Percentiles rank a stretch among this genome's conserved stretches.
Conservation (phyloP, 345 rosid genomes). For the Dipteronia dyeriana region DNA sequence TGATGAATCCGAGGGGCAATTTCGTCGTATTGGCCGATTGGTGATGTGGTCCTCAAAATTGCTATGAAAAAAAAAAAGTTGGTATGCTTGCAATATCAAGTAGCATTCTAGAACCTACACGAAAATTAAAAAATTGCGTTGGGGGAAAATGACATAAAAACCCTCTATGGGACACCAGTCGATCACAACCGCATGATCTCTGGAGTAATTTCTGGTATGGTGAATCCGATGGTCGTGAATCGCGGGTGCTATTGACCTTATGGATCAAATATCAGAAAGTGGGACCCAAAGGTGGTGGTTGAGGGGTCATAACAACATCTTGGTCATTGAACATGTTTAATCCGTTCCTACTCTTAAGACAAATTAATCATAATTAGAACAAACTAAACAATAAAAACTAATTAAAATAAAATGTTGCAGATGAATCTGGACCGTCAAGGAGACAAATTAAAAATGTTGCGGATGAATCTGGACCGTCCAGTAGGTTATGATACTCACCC, state of each 20-base stretch:
- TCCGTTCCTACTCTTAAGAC: too few relatives aligned
- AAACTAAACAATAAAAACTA: background rate
- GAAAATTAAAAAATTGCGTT: background rate
- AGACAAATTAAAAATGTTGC: too few relatives aligned
- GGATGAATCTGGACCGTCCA: background rate
- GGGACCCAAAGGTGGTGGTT: conserved; percentile 20
- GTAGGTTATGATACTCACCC: background rate
- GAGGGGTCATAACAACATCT: conserved; percentile 19
- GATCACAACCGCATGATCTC: conserved; percentile 19
- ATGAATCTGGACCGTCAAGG: too few relatives aligned
- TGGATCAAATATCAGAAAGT: background rate
- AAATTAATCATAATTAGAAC: background rate
- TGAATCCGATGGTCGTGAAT: conserved; percentile 14
- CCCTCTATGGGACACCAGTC: background rate
- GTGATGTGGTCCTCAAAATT: background rate
- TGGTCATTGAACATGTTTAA: too few relatives aligned
- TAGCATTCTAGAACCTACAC: conserved; percentile 27
- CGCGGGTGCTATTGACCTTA: conserved; percentile 25
- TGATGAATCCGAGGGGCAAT: conserved; percentile 1
- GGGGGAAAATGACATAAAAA: background rate
- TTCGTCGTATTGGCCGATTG: conserved; percentile 21
- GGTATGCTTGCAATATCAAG: conserved; percentile 19
- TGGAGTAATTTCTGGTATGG: background rate
- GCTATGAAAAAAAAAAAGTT: background rate
- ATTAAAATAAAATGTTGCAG: too few relatives aligned